A percentile compares a stretch with the other conserved stretches of the same genome.
phyloP scores from a whole-genome alignment of 805 yeast species.

The Myxozyma vanderwaltii region DNA sequence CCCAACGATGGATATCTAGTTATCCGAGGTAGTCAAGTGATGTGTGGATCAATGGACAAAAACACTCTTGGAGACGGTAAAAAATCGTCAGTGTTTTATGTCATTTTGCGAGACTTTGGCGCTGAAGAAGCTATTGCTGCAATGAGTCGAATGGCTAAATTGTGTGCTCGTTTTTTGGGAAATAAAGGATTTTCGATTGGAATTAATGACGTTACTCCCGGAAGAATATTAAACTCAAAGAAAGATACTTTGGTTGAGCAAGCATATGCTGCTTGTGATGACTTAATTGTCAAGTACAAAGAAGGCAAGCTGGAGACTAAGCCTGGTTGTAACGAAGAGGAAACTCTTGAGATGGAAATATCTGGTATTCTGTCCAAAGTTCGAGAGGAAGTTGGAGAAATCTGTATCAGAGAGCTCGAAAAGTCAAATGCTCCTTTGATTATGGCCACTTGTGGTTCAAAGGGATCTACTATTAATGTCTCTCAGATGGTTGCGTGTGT shows the following conservation, averaged over 20 bases:
- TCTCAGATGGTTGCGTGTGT: slow-evolving; percentile 99
- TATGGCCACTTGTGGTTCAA: slow-evolving; percentile 99
- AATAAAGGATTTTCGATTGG: slow-evolving; percentile 97
- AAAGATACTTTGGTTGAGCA: slow-evolving; percentile 87
- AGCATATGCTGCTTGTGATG: slow-evolving; percentile 91
- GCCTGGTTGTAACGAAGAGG: slow-evolving; percentile 99
- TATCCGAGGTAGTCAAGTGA: slow-evolving; percentile 82
- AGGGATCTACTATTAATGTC: slow-evolving; percentile 96
- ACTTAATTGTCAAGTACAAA: slow-evolving; percentile 73
- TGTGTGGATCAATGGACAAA: slow-evolving; percentile 96
- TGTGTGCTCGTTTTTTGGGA: slow-evolving; percentile 93
- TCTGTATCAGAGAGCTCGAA: slow-evolving; percentile 89
- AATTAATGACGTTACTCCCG: slow-evolving; percentile 96
- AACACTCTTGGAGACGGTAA: slow-evolving; percentile 97
- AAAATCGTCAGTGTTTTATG: slow-evolving; percentile 93
- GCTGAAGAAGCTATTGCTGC: slow-evolving; percentile 93
- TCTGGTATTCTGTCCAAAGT: slow-evolving; percentile 95
- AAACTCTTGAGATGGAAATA: slow-evolving; percentile 95
- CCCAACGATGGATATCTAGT: slow-evolving; percentile 95
- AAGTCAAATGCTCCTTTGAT: slow-evolving; percentile 92
- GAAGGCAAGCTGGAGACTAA: slow-evolving; percentile 93
- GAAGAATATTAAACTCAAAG: slow-evolving; percentile 65
- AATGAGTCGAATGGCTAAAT: slow-evolving; percentile 99
- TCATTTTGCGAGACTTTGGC: slow-evolving; percentile 95
- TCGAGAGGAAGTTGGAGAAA: slow-evolving; percentile 98